These are phyloP conservation scores for Fusarium heterosporum DNA, from an alignment of 2,329 filamentous ascomycete species.

Conservation along the genomic window DNA sequence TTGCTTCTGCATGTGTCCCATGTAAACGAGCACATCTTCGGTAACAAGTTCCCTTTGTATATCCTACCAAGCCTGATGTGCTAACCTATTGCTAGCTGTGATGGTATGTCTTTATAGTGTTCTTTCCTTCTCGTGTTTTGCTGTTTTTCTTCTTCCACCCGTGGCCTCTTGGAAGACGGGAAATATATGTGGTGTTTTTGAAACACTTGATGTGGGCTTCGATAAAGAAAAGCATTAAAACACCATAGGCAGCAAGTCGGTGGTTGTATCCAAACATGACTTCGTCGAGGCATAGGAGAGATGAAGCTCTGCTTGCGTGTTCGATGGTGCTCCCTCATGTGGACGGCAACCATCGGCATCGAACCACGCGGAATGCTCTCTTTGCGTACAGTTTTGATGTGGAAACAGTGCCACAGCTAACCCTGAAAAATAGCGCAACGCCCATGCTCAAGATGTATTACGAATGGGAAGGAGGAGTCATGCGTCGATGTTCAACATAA, in stretches of 20 bases:
- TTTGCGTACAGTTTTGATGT: background rate
- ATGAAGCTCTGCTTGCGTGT: background rate
- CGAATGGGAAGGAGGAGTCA: conserved; percentile 82
- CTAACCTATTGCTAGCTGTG: conserved; percentile 61
- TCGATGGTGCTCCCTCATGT: background rate
- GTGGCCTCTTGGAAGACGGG: background rate
- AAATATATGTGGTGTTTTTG: background rate
- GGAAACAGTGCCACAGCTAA: conserved; percentile 48
- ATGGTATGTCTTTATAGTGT: conserved; percentile 65
- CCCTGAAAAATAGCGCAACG: conserved; percentile 69
- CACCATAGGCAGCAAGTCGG: background rate
- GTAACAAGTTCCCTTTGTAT: conserved; percentile 54
- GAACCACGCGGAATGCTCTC: background rate
- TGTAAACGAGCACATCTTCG: conserved; percentile 86
- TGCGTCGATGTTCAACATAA: conserved; percentile 89
- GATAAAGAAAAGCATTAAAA: background rate
- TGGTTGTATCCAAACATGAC: background rate
- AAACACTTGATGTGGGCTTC: background rate
- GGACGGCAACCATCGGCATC: background rate
- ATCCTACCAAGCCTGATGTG: background rate
- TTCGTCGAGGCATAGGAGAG: background rate
- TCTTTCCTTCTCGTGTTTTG: conserved; percentile 7
- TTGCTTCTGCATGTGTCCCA: conserved; percentile 85
- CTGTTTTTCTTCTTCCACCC: background rate
- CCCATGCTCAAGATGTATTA: conserved; percentile 81